phyloP scores from a whole-genome alignment of 495 filamentous ascomycete species.

The Talaromyces wortmannii region DNA sequence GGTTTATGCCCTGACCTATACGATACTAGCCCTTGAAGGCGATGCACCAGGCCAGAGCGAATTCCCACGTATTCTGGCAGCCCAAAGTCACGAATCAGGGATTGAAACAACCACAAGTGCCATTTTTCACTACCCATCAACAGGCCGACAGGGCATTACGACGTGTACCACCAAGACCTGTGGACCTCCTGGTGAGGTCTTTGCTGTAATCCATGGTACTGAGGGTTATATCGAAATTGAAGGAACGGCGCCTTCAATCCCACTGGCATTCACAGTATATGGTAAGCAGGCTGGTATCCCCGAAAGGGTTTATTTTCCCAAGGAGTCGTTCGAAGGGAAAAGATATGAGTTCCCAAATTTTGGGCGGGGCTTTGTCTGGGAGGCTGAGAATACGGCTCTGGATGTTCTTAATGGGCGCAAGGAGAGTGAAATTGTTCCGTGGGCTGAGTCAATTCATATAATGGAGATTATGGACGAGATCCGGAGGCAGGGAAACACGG shows the following conservation, averaged over 20 bases:
- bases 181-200: conserved; percentile 1
- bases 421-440: conserved; percentile 13
- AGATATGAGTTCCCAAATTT: conserved; percentile 6
- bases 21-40: conserved; percentile 7
- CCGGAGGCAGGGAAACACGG: conserved; percentile 10
- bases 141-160: conserved; percentile 13
- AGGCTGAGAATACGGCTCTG: conserved; percentile 13
- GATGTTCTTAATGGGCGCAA: conserved; percentile 11
- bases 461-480: conserved; percentile 22
- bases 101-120: conserved; percentile 13
- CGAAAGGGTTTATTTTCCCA: not conserved
- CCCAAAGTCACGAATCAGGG: conserved; percentile 13
- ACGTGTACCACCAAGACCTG: conserved; percentile 10
- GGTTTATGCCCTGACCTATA: conserved; percentile 18
- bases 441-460: conserved; percentile 11
- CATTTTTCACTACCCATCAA: conserved; percentile 10
- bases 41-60: not conserved
- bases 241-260: conserved; percentile 11
- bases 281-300: not conserved
- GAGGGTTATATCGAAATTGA: conserved; percentile 13
- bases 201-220: conserved; percentile 13
- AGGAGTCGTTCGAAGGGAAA: conserved; percentile 1
- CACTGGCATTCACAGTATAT: conserved; percentile 15
- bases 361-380: conserved; percentile 12
- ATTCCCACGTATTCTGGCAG: conserved; percentile 8